Base-by-base conservation (phyloP, 345 rosid genomes). In the Bretschneidera sinensis region DNA sequence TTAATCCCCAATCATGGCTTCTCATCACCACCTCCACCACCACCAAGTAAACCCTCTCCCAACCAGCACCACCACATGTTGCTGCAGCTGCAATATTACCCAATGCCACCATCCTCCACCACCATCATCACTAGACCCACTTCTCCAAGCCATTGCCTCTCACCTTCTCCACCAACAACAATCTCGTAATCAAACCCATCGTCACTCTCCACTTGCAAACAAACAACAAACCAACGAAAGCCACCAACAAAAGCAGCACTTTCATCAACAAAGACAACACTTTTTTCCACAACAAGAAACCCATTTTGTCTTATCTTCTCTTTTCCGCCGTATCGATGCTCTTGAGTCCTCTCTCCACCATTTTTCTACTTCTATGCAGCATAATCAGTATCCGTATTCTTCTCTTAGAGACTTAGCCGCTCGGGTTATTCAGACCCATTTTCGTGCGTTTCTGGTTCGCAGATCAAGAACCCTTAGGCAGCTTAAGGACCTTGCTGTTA, bases 391-490 rank as follows among this genome's bases (percentile, higher is more conserved):
- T 67, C 68, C 71, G 16, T 54, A 71, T 6, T 49, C 39, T 33
- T 65, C 90, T 17, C 71, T 88, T 1, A 79, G 83, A 76, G 92
- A 87, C 50, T 67, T 80, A 13, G 97, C 97, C 5, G 97, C 98
- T 23, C 79, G 91, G 21, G 78, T 92, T 31, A 92, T 92, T 62
- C 97, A 87, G 64, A 69, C 76, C 67, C 91, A 81, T 74, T 92
- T 89, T 66, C 87, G 96, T 0, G 73, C 85, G 24, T 84, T 82
- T 78, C 84, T 92, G 1, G 96, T 75, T 60, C 84, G 72, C 23
- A 82, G 97, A 85, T 92, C 97, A 50, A 75, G 81, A 74, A 75
- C 89, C 60, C 85, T 92, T 23, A 70, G 96, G 20, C 83, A 87
- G 66, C 97, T 92, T 70, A 81, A 87, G 67, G 85, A 79, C 49